Base-by-base conservation (phyloP, 108 stramenopile species). In the Nitzschia sp. region DNA sequence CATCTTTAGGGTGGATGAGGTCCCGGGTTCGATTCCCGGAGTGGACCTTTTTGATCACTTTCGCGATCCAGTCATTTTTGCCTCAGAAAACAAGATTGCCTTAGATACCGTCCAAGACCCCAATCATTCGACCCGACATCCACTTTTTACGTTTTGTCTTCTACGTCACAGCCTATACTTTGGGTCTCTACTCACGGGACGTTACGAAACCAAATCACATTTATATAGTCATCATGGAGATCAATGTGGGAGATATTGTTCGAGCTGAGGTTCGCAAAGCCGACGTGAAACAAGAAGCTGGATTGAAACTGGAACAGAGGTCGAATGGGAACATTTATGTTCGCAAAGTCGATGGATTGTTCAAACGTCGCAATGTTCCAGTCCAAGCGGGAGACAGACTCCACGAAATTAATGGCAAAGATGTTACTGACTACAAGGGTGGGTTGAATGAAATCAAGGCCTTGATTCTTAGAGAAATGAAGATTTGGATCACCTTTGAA, bases 11-110 rank as follows among this genome's bases (percentile, higher is more conserved):
- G 83, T 91, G 84, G 77, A 85, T 63, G 86, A 82, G 90, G 90
- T 91, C 90, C 83, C 83, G 90, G 82, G 90, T 91, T 91, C 90
- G 80, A 90, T 87, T 85, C 89, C 81, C 89, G 82, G 82, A 84
- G 77, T 67, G 67, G 86, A 80, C 85, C 85, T 34, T 34, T 34
- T 34, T 34, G 29, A 1, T 3, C 29, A 34, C 5, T 34, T 34
- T 5, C 29, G 29, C 29, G 29, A 1, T 34, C 29, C 29, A 34
- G 29, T 34, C 29, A 34, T 34, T 34, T 34, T 34, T 34, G 29
- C 29, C 29, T 34, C 29, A 34, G 29, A 34, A n/a, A 34, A 34
- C 29, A 34, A 34, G 29, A 34, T 34, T 34, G 29, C 29, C 5
- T 34, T 1, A 34, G 1, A 5, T 34, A 34, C 29, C 29, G 29